These are phyloP conservation scores for Alnus glutinosa DNA, from an alignment of 306 rosid species.

Conservation along the genomic window DNA sequence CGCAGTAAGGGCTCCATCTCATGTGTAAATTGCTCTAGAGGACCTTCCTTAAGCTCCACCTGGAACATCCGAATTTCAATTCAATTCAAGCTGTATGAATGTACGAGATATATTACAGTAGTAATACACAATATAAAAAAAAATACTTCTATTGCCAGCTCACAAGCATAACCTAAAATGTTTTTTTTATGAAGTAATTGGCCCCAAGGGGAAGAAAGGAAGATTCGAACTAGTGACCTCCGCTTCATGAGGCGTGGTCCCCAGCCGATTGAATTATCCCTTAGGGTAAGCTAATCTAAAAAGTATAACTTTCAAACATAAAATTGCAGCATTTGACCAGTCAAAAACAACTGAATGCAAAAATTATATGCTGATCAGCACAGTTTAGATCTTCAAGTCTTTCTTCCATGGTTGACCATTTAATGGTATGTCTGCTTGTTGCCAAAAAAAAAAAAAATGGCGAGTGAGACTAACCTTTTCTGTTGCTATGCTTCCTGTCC, in stretches of 20 bases:
- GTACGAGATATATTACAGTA: neutral
- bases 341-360: slow-evolving; percentile 1
- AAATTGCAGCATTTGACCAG: neutral
- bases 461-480: slow-evolving; percentile 50
- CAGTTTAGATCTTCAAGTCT: neutral
- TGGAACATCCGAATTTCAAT: slow-evolving; percentile 21
- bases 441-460: neutral
- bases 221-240: too few species aligned
- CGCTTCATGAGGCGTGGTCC: too few species aligned
- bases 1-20: slow-evolving; percentile 98
- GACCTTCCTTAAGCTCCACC: slow-evolving; percentile 97
- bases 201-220: too few species aligned
- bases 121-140: neutral
- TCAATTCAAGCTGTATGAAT: neutral
- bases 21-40: slow-evolving; percentile 86
- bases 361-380: neutral
- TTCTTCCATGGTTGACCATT: neutral
- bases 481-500: slow-evolving; percentile 77
- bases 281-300: neutral
- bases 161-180: neutral
- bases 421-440: neutral
- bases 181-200: too few species aligned
- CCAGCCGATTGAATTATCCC: too few species aligned
- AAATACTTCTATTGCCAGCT: neutral
- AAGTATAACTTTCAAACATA: neutral